A percentile compares a stretch with the other conserved stretches of the same genome.
Evolutionary conservation across 2,329 filamentous ascomycete species (phyloP).

Genomic region (Zasmidium angulare): DNA sequence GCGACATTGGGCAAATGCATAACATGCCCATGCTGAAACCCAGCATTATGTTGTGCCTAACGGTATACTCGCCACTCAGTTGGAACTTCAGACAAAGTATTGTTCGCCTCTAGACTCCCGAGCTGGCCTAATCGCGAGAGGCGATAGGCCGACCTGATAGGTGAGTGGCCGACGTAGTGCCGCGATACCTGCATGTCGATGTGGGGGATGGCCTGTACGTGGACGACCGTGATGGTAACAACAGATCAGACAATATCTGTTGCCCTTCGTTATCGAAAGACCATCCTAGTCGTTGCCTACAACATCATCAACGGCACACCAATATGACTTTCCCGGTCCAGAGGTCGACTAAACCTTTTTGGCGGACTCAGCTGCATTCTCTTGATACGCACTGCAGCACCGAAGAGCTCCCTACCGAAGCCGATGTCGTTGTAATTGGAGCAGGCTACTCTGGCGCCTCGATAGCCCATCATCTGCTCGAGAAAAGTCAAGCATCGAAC

Average conservation of each 20-base stretch:
- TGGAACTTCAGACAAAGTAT: too few relatives aligned
- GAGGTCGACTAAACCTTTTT: conserved; percentile 40
- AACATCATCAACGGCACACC: too few relatives aligned
- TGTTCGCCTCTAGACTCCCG: too few relatives aligned
- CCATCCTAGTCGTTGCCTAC: too few relatives aligned
- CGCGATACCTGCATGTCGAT: not conserved
- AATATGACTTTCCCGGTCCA: conserved; percentile 20
- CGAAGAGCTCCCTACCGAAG: conserved; percentile 44
- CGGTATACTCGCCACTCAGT: too few relatives aligned
- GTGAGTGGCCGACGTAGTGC: not conserved
- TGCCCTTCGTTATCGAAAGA: too few relatives aligned
- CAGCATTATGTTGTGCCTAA: too few relatives aligned
- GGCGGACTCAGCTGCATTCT: conserved; percentile 41
- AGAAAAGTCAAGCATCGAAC: conserved; percentile 10
- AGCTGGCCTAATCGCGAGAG: not conserved
- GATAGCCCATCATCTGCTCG: conserved; percentile 26
- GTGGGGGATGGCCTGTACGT: not conserved
- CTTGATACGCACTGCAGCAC: conserved; percentile 64
- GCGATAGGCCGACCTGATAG: not conserved
- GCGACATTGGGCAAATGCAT: not conserved
- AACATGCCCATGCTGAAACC: too few relatives aligned
- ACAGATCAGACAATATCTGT: too few relatives aligned
- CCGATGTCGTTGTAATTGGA: conserved; percentile 30
- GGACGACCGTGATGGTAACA: too few relatives aligned
- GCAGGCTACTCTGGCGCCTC: conserved; percentile 28